Evolutionary conservation across 2,329 filamentous ascomycete genomes (phyloP).

Genomic region (Botryosphaeria dothidea): DNA sequence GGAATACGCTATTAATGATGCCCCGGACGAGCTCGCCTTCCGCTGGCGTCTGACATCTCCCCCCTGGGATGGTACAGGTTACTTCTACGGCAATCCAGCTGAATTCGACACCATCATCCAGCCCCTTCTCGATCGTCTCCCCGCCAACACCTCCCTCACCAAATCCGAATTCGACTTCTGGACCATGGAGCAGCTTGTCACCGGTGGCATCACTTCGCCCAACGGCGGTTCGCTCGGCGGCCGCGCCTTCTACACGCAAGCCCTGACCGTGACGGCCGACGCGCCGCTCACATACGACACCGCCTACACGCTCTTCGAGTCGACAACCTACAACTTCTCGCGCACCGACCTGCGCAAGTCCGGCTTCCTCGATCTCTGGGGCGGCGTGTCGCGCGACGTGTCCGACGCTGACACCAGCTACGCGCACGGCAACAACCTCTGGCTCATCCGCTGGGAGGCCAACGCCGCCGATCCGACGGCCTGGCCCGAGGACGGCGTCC

Average conservation of each 20-base stretch:
- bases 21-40: slow-evolving; percentile 25
- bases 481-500: slow-evolving; percentile 25
- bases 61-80: slow-evolving; percentile 22
- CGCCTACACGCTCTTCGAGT: slow-evolving; percentile 22
- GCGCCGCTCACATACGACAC: slow-evolving; percentile 22
- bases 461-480: slow-evolving; percentile 10
- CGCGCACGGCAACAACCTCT: slow-evolving; percentile 25
- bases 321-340: slow-evolving; percentile 21
- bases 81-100: slow-evolving; percentile 25
- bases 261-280: slow-evolving; percentile 22
- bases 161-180: slow-evolving; percentile 24
- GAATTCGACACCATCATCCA: slow-evolving; percentile 24
- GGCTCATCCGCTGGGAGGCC: slow-evolving; percentile 28
- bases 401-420: slow-evolving; percentile 23
- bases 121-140: slow-evolving; percentile 22
- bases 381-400: slow-evolving; percentile 23
- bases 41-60: slow-evolving; percentile 24
- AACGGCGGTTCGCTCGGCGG: slow-evolving; percentile 23
- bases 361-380: slow-evolving; percentile 27
- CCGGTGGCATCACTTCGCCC: slow-evolving; percentile 15
- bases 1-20: slow-evolving; percentile 23
- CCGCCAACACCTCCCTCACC: slow-evolving; percentile 22
- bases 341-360: slow-evolving; percentile 24
- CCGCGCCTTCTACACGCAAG: slow-evolving; percentile 24
- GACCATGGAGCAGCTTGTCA: slow-evolving; percentile 21